phyloP scores from a whole-genome alignment of 2,329 filamentous ascomycete genomes.

The Teratosphaeria nubilosa region DNA sequence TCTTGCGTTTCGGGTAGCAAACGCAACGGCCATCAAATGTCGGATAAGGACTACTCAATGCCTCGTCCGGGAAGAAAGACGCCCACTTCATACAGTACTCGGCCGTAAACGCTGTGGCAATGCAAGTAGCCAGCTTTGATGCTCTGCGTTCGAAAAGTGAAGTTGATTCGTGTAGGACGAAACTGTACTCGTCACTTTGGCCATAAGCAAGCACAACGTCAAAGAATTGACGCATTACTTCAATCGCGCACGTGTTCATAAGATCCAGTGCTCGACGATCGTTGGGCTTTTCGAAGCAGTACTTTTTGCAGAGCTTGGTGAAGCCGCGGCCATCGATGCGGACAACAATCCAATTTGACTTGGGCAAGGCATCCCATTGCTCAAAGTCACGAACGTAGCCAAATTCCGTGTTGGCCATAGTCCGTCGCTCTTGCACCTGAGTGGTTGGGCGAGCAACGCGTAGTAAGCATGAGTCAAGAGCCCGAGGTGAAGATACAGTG shows the following conservation, averaged over 20 bases:
- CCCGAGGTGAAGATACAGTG: neutral
- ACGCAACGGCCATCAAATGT: slow-evolving; percentile 91
- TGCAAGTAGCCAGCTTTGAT: slow-evolving; percentile 82
- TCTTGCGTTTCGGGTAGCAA: slow-evolving; percentile 70
- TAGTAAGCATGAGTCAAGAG: neutral
- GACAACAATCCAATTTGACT: slow-evolving; percentile 92
- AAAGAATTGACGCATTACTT: slow-evolving; percentile 71
- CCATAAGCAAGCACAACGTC: slow-evolving; percentile 86
- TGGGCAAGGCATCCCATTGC: slow-evolving; percentile 66
- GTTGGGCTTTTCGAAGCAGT: slow-evolving; percentile 85
- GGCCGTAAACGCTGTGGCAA: slow-evolving; percentile 87
- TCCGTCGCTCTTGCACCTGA: neutral
- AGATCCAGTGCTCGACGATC: slow-evolving; percentile 77
- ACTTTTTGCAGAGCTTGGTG: slow-evolving; percentile 54
- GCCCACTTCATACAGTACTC: slow-evolving; percentile 81
- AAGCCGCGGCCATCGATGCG: slow-evolving; percentile 91
- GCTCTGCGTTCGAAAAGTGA: slow-evolving; percentile 75
- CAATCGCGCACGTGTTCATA: slow-evolving; percentile 87
- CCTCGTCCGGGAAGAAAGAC: slow-evolving; percentile 58
- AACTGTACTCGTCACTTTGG: slow-evolving; percentile 88
- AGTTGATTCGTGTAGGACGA: slow-evolving; percentile 49
- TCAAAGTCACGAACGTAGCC: slow-evolving; percentile 92
- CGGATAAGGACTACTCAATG: slow-evolving; percentile 64
- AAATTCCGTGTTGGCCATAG: slow-evolving; percentile 50
- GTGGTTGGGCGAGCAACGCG: too few relatives aligned